A percentile compares a stretch with the other conserved stretches of the same genome.
phyloP scores from a whole-genome alignment of 257 asterid species.

The Jacaranda mimosifolia region DNA sequence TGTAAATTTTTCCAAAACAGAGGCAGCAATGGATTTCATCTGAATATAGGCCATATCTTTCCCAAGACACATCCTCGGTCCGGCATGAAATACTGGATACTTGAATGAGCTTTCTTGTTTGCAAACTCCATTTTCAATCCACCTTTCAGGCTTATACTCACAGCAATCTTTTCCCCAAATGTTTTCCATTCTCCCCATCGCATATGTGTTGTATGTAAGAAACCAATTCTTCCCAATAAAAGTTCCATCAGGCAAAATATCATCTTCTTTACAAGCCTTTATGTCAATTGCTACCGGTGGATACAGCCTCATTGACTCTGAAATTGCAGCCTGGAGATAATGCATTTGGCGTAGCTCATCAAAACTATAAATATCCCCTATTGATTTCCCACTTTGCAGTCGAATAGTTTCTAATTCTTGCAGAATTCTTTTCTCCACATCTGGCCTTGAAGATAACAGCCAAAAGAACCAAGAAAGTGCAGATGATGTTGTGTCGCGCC shows the following conservation, averaged over 20 bases:
- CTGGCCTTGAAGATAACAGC: slow-evolving; percentile 65
- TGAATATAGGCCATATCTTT: too few relatives aligned
- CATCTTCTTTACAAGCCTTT: slow-evolving; percentile 59
- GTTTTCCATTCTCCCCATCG: slow-evolving; percentile 91
- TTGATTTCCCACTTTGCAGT: slow-evolving; percentile 25
- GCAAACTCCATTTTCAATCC: too few relatives aligned
- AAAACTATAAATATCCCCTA: slow-evolving; percentile 52
- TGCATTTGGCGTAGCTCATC: slow-evolving; percentile 87
- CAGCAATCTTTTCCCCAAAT: too few relatives aligned
- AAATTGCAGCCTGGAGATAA: slow-evolving; percentile 83
- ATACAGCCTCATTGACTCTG: slow-evolving; percentile 86
- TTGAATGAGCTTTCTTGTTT: too few relatives aligned
- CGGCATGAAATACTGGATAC: too few relatives aligned
- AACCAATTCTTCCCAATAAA: slow-evolving; percentile 72
- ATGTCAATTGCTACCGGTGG: slow-evolving; percentile 90
- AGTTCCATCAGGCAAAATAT: slow-evolving; percentile 87
- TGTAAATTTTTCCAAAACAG: slow-evolving; percentile 70
- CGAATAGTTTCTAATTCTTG: slow-evolving; percentile 56
- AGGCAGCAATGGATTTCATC: too few relatives aligned
- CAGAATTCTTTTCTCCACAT: slow-evolving; percentile 58
- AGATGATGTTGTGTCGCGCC: slow-evolving; percentile 89
- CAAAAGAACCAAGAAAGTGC: slow-evolving; percentile 92
- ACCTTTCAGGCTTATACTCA: too few relatives aligned
- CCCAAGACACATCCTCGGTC: too few relatives aligned
- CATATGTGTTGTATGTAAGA: slow-evolving; percentile 60